A percentile compares a stretch with the other conserved stretches of the same genome.
Evolutionary conservation across 495 filamentous ascomycete genomes (phyloP).

Genomic region (Xylaria cubensis): DNA sequence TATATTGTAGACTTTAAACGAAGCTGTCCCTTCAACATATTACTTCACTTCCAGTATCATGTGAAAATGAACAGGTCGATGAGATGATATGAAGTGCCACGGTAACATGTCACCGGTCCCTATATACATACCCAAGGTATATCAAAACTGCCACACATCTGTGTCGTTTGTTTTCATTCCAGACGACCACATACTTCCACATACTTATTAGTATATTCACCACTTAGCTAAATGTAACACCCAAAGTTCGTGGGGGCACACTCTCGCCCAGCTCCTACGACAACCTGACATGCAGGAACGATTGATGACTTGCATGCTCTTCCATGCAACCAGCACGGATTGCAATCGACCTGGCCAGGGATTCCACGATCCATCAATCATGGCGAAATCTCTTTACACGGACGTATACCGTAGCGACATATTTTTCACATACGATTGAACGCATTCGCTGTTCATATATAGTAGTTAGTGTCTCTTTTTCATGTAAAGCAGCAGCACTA

Average conservation of each 20-base stretch:
- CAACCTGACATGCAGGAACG: conserved; percentile 24
- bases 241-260: conserved; percentile 14
- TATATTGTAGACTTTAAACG: neutral
- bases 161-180: neutral
- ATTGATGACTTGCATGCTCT: conserved; percentile 22
- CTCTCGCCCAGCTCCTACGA: neutral
- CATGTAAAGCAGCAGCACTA: neutral
- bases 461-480: neutral
- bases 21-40: neutral
- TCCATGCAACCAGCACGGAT: conserved; percentile 13
- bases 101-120: neutral
- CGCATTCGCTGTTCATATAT: neutral
- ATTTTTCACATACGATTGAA: neutral
- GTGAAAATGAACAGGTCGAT: neutral
- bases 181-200: neutral
- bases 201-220: neutral
- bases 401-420: neutral
- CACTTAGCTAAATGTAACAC: neutral
- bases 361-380: neutral
- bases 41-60: neutral
- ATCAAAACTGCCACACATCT: neutral
- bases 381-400: neutral
- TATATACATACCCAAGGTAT: neutral
- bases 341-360: neutral
- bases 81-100: neutral